phyloP scores from a whole-genome alignment of 2,329 filamentous ascomycete genomes.

The Phialocephala subalpina region DNA sequence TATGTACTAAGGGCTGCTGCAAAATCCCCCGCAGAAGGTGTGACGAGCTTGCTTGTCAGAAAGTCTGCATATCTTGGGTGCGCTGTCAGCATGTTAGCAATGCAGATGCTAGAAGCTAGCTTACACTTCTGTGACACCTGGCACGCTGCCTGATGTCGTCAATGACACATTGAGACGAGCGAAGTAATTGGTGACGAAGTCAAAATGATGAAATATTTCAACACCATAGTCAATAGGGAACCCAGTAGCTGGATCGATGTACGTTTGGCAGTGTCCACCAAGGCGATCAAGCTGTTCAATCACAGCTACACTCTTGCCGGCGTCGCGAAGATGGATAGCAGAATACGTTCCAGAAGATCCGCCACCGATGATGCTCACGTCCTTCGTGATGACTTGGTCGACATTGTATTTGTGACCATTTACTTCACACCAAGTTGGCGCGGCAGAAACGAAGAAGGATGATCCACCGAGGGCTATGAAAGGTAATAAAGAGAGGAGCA shows the following conservation, averaged over 20 bases:
- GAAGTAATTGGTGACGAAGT: constrained; percentile 53
- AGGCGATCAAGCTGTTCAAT: constrained; percentile 48
- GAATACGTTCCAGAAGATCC: constrained; percentile 50
- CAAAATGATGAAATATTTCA: constrained; percentile 47
- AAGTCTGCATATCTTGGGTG: constrained; percentile 6
- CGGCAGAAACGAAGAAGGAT: background rate
- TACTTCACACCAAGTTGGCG: background rate
- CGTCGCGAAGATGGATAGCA: constrained; percentile 48
- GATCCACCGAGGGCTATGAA: background rate
- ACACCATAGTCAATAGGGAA: constrained; percentile 48
- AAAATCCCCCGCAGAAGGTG: constrained; percentile 1
- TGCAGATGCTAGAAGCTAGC: background rate
- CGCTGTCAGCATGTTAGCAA: background rate
- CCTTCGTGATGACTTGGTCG: background rate
- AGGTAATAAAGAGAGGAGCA: background rate
- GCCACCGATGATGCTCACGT: constrained; percentile 48
- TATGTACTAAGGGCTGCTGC: constrained; percentile 8
- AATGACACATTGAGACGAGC: constrained; percentile 50
- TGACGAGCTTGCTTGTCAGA: constrained; percentile 5
- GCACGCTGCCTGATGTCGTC: background rate
- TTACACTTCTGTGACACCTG: background rate
- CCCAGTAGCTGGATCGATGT: constrained; percentile 46
- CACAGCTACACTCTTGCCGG: constrained; percentile 47
- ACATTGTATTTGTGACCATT: constrained; percentile 1
- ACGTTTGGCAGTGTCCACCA: constrained; percentile 59